These are phyloP conservation scores for Phycomyces blakesleeanus DNA, from an alignment of 192 early-diverging fungal genomes.

Conservation along the genomic window DNA sequence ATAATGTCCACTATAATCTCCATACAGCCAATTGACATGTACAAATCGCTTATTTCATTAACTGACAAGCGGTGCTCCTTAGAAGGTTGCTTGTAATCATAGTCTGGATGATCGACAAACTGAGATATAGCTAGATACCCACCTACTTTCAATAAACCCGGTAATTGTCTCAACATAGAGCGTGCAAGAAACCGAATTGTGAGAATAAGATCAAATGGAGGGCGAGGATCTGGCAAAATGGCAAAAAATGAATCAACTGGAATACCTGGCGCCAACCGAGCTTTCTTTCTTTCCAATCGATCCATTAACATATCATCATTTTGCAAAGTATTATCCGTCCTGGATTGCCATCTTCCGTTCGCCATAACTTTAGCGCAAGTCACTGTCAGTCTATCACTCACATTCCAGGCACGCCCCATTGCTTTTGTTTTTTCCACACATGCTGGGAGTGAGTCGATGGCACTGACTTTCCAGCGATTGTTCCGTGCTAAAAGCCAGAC, in stretches of 20 bases:
- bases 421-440: slow-evolving; percentile 24
- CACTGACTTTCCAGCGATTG: slow-evolving; percentile 28
- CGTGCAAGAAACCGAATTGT: slow-evolving; percentile 35
- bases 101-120: slow-evolving; percentile 29
- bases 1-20: slow-evolving; percentile 28
- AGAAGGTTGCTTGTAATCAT: slow-evolving; percentile 29
- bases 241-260: not conserved
- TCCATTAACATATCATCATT: not conserved
- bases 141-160: slow-evolving; percentile 28
- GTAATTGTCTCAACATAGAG: slow-evolving; percentile 22
- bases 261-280: not conserved
- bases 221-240: not conserved
- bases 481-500: slow-evolving; percentile 30
- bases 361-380: slow-evolving; percentile 23
- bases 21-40: slow-evolving; percentile 12
- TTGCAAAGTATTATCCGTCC: not conserved
- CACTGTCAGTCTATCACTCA: not conserved
- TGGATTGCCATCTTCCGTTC: slow-evolving; percentile 26
- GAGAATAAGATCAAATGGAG: slow-evolving; percentile 33
- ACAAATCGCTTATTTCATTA: slow-evolving; percentile 22
- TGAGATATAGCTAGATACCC: slow-evolving; percentile 39
- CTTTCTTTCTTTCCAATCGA: not conserved
- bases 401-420: not conserved
- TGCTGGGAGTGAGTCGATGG: slow-evolving; percentile 19
- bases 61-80: slow-evolving; percentile 24